phyloP scores from a whole-genome alignment of 2,329 filamentous ascomycete genomes.

The Metarhizium sp. region DNA sequence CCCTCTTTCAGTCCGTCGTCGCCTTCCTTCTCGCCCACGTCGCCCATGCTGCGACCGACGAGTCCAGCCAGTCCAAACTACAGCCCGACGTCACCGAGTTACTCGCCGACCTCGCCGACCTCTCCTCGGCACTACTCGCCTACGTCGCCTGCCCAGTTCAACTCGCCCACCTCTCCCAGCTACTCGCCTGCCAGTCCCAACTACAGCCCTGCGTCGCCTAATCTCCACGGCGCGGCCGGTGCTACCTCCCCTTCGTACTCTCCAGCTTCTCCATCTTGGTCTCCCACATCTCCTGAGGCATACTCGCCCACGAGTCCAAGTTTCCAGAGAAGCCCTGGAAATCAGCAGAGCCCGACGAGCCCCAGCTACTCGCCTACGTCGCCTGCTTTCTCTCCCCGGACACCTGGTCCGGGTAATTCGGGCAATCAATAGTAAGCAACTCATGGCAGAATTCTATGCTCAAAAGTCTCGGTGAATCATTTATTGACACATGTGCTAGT shows the following conservation, averaged over 20 bases:
- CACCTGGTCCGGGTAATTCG: slow-evolving; percentile 32
- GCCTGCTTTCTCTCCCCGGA: slow-evolving; percentile 35
- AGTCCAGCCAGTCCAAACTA: slow-evolving; percentile 51
- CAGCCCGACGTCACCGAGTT: slow-evolving; percentile 56
- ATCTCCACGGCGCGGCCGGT: slow-evolving; percentile 29
- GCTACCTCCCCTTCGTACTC: slow-evolving; percentile 52
- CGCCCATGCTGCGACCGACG: slow-evolving; percentile 45
- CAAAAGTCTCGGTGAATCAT: background rate
- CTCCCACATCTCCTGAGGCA: slow-evolving; percentile 59
- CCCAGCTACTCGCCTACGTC: slow-evolving; percentile 62
- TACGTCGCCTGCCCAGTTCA: slow-evolving; percentile 65
- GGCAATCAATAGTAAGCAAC: slow-evolving; percentile 32
- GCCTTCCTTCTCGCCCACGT: slow-evolving; percentile 55
- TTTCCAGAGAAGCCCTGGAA: slow-evolving; percentile 45
- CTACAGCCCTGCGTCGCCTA: slow-evolving; percentile 62
- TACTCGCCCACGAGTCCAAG: slow-evolving; percentile 56
- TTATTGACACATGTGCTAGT: slow-evolving; percentile 22
- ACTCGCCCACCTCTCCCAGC: slow-evolving; percentile 64
- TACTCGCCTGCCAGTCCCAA: slow-evolving; percentile 64
- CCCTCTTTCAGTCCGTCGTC: slow-evolving; percentile 56
- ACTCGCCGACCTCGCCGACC: slow-evolving; percentile 52
- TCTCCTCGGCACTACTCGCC: slow-evolving; percentile 50
- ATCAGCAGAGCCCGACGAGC: slow-evolving; percentile 54
- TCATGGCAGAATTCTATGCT: background rate
- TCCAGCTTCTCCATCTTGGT: slow-evolving; percentile 68